phyloP scores from a whole-genome alignment of 2,329 filamentous ascomycete species.

The Curvularia sp. region DNA sequence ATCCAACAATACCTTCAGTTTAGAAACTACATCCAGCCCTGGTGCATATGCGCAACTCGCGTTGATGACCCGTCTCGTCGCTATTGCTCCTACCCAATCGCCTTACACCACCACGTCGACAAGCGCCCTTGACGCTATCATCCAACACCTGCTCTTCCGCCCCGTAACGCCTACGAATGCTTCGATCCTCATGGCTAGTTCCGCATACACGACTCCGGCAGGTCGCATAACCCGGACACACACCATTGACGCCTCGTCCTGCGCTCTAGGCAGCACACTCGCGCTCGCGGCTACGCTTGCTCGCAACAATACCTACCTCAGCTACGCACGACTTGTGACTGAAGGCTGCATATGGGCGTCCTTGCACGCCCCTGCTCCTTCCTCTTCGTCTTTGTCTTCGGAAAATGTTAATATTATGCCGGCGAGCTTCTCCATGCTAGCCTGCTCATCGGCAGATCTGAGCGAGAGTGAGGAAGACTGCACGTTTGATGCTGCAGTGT shows the following conservation, averaged over 20 bases:
- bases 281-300: constrained; percentile 69
- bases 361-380: constrained; percentile 61
- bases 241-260: constrained; percentile 46
- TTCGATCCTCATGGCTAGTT: constrained; percentile 52
- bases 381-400: constrained; percentile 45
- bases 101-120: constrained; percentile 3
- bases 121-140: constrained; percentile 50
- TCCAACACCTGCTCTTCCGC: constrained; percentile 55
- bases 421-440: constrained; percentile 56
- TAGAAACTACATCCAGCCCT: not conserved
- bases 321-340: constrained; percentile 62
- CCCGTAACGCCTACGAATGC: constrained; percentile 55
- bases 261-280: constrained; percentile 73
- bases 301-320: constrained; percentile 58
- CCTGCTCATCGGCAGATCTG: constrained; percentile 43
- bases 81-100: constrained; percentile 24
- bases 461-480: constrained; percentile 3
- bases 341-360: constrained; percentile 69
- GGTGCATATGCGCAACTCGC: not conserved
- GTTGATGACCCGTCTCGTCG: not conserved
- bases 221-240: constrained; percentile 47
- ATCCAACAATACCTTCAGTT: constrained; percentile 30
- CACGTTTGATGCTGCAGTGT: constrained; percentile 20
- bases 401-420: not conserved
- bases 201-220: constrained; percentile 53